Evolutionary conservation across 2,329 filamentous ascomycete species (phyloP).

Genomic region (Fulvia fulva): DNA sequence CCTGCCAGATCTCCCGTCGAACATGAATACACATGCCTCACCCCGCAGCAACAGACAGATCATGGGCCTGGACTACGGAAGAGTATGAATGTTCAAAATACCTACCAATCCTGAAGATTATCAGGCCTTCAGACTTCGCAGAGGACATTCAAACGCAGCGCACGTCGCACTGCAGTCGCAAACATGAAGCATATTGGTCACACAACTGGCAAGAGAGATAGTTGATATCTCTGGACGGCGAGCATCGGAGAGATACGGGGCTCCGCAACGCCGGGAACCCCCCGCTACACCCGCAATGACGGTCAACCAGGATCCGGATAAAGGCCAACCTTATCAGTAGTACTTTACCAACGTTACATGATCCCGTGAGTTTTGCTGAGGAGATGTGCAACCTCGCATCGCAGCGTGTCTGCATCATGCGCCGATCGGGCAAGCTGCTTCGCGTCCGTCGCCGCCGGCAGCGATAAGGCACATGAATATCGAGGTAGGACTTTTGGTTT

Average conservation of each 20-base stretch:
- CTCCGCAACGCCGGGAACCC: background rate
- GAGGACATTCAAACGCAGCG: too few relatives aligned
- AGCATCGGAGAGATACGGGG: background rate
- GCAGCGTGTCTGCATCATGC: background rate
- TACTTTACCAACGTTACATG: background rate
- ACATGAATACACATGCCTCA: too few relatives aligned
- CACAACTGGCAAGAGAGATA: background rate
- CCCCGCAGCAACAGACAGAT: too few relatives aligned
- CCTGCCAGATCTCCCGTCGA: too few relatives aligned
- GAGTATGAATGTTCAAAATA: too few relatives aligned
- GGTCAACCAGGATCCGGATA: background rate
- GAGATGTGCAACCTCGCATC: background rate
- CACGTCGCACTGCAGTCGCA: too few relatives aligned
- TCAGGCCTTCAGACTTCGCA: too few relatives aligned
- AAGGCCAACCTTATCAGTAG: background rate
- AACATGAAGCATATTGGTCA: background rate
- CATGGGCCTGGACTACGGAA: too few relatives aligned
- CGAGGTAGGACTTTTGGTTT: background rate
- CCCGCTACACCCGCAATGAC: background rate
- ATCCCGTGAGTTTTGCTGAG: background rate
- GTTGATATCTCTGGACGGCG: background rate
- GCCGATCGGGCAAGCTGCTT: constrained; percentile 1
- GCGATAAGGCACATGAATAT: background rate
- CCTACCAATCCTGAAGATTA: too few relatives aligned
- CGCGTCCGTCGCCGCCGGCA: background rate